A percentile compares a stretch with the other conserved stretches of the same genome.
Evolutionary conservation across 495 filamentous ascomycete genomes (phyloP).

Genomic region (Glonium stellatum): DNA sequence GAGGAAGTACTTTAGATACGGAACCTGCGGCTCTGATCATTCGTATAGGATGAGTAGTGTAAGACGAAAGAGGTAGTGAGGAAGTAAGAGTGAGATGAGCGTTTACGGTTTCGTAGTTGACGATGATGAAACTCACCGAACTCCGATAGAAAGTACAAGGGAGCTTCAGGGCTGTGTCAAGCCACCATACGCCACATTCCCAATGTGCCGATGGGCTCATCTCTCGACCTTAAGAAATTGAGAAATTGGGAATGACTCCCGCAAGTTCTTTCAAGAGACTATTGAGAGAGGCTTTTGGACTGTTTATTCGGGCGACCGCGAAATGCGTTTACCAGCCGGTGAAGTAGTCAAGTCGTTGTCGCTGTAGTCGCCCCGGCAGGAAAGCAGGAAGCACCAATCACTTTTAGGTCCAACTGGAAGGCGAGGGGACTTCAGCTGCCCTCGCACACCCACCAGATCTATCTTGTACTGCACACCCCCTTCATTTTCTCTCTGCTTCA

Average conservation of each 20-base stretch:
- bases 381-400: constrained; percentile 3
- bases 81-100: background rate
- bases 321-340: background rate
- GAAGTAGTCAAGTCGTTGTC: background rate
- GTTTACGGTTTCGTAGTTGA: background rate
- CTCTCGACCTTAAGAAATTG: too few relatives aligned
- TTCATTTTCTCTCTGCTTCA: background rate
- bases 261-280: too few relatives aligned
- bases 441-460: background rate
- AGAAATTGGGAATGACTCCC: too few relatives aligned
- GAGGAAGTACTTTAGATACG: background rate
- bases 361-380: background rate
- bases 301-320: too few relatives aligned
- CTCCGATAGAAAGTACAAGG: background rate
- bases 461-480: background rate
- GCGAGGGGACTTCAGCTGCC: constrained; percentile 5
- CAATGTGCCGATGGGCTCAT: too few relatives aligned
- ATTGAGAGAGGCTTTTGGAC: too few relatives aligned
- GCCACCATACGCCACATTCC: background rate
- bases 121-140: background rate
- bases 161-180: background rate
- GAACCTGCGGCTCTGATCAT: background rate
- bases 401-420: background rate
- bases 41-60: background rate
- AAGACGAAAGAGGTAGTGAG: background rate